Evolutionary conservation across 805 yeast species (phyloP).

Genomic region (Brettanomyces naardenensis): DNA sequence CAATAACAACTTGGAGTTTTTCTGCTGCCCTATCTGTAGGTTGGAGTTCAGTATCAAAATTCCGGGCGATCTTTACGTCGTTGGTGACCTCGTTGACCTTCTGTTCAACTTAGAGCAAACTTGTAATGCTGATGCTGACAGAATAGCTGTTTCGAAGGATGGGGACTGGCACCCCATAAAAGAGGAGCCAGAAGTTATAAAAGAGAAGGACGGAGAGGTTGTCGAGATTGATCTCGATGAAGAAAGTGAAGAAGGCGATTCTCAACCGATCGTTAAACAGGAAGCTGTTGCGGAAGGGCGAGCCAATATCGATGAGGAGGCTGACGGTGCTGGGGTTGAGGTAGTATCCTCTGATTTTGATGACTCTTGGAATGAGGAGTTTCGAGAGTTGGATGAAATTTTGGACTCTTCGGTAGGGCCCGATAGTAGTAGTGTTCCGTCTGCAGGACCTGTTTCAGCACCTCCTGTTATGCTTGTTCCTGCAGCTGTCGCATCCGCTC

Average conservation of each 20-base stretch:
- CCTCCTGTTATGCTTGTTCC: too few species aligned
- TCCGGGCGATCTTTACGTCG: conserved; percentile 26
- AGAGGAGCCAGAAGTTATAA: conserved; percentile 6
- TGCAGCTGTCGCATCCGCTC: too few species aligned
- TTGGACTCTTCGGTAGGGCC: background rate
- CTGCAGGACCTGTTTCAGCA: too few species aligned
- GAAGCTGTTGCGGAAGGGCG: background rate
- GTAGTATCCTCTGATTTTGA: conserved; percentile 1
- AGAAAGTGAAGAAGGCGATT: background rate
- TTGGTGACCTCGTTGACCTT: conserved; percentile 24
- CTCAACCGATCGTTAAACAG: too few species aligned
- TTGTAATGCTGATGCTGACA: conserved; percentile 10
- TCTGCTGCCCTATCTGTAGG: conserved; percentile 29
- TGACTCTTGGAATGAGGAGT: conserved; percentile 4
- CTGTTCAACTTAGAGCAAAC: conserved; percentile 12
- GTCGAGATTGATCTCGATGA: conserved; percentile 4
- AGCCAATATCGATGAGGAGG: background rate
- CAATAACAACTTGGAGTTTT: conserved; percentile 23
- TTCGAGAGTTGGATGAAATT: conserved; percentile 1
- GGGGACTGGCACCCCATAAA: conserved; percentile 19
- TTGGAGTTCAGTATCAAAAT: conserved; percentile 24
- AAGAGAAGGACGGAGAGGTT: background rate
- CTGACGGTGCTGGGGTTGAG: background rate
- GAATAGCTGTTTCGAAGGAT: conserved; percentile 20
- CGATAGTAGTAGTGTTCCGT: background rate